Evolutionary conservation across 139 green algal genomes (phyloP).

Genomic region (Micractinium sp.): DNA sequence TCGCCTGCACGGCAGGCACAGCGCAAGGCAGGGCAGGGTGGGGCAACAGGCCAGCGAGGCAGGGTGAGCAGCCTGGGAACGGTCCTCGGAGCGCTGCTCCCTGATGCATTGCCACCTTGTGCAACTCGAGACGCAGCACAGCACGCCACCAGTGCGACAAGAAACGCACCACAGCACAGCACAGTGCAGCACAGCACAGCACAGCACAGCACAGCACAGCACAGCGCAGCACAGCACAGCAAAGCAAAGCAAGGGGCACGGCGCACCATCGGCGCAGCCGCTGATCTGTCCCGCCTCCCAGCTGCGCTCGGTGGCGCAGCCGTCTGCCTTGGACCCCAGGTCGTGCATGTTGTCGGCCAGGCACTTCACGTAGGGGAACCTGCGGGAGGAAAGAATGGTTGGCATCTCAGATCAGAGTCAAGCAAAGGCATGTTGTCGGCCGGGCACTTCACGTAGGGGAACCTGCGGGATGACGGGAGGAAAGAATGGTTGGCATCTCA

Average conservation of each 20-base stretch:
- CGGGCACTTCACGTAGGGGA: conserved; percentile 38
- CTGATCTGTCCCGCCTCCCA: conserved; percentile 16
- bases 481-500: no score
- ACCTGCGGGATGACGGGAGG: conserved; percentile 22
- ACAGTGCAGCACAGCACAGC: not conserved
- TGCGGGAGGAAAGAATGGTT: not conserved
- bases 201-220: not conserved
- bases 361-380: conserved; percentile 43
- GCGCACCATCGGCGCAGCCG: conserved; percentile 27
- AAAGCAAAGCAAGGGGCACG: not conserved
- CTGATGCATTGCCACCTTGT: not conserved
- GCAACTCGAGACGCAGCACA: not conserved
- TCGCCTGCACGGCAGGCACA: conserved; percentile 7
- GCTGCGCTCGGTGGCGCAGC: conserved; percentile 7
- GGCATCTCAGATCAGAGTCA: no score
- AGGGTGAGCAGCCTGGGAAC: not conserved
- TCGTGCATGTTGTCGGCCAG: conserved; percentile 38
- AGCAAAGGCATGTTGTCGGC: conserved; percentile 44
- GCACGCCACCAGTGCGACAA: not conserved
- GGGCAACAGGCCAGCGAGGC: not conserved
- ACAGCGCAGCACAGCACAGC: not conserved
- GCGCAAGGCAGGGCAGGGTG: not conserved
- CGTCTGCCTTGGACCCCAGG: not conserved
- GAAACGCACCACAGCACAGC: not conserved
- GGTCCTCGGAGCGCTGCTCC: not conserved